Conservation (phyloP, 768 basidiomycete species). For the Lactifluus subvellereus region DNA sequence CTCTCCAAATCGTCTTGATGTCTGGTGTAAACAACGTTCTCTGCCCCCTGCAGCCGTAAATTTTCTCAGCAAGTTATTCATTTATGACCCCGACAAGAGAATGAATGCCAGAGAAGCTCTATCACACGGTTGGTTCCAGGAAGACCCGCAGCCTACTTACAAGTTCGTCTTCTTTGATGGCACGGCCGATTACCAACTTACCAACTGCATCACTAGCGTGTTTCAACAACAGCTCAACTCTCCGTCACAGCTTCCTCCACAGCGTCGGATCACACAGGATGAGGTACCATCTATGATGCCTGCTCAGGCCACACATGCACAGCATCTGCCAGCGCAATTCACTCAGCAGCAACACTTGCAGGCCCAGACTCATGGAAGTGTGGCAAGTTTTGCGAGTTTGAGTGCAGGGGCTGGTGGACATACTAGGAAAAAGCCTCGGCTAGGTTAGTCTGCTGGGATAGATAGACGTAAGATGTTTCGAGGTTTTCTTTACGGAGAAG, state of each 20-base stretch:
- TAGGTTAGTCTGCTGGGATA: slow-evolving; percentile 34
- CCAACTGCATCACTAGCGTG: slow-evolving; percentile 42
- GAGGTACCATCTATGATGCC: slow-evolving; percentile 87
- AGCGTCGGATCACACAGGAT: slow-evolving; percentile 85
- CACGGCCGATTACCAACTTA: neutral
- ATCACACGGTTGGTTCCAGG: slow-evolving; percentile 85
- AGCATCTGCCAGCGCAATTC: slow-evolving; percentile 38
- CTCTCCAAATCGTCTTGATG: slow-evolving; percentile 53
- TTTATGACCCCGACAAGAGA: slow-evolving; percentile 84
- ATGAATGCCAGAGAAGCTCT: slow-evolving; percentile 80
- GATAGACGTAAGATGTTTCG: too few relatives aligned
- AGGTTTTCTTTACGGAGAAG: neutral
- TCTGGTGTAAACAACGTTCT: slow-evolving; percentile 71
- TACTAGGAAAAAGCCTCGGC: slow-evolving; percentile 55
- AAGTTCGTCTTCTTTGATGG: slow-evolving; percentile 47
- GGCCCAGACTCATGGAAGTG: slow-evolving; percentile 40
- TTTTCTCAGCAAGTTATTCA: slow-evolving; percentile 79
- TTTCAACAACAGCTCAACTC: slow-evolving; percentile 53
- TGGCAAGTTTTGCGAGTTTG: slow-evolving; percentile 56
- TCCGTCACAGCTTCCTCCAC: slow-evolving; percentile 70
- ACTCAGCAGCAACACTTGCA: slow-evolving; percentile 42
- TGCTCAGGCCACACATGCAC: slow-evolving; percentile 40
- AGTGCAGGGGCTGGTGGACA: slow-evolving; percentile 47
- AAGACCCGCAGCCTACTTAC: slow-evolving; percentile 78
- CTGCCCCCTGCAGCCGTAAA: slow-evolving; percentile 64